These are phyloP conservation scores for Solanum chmielewskii DNA, from an alignment of 257 asterid genomes.

Conservation along the genomic window DNA sequence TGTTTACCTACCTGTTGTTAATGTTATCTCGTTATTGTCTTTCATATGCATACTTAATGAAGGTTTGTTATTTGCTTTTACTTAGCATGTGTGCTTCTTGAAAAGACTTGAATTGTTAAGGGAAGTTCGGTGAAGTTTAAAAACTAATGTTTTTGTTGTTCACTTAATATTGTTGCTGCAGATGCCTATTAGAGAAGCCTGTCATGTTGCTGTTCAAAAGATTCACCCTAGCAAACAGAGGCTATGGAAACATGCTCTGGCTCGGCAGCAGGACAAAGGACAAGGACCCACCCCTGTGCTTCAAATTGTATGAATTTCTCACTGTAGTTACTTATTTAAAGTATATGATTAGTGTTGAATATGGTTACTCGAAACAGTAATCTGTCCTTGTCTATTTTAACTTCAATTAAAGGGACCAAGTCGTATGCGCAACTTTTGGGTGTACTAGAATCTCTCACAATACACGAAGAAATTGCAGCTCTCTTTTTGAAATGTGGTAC, in stretches of 20 bases:
- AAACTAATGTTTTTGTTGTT: background rate
- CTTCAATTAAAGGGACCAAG: background rate
- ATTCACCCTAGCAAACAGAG: conserved; percentile 78
- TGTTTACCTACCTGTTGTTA: background rate
- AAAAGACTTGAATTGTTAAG: background rate
- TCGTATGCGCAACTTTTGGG: background rate
- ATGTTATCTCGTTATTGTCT: background rate
- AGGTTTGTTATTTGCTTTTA: background rate
- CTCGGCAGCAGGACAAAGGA: conserved; percentile 75
- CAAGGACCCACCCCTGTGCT: conserved; percentile 65
- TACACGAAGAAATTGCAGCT: background rate
- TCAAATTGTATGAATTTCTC: conserved; percentile 62
- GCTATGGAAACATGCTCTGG: conserved; percentile 97
- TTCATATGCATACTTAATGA: background rate
- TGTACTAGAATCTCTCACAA: background rate
- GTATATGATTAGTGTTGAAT: background rate
- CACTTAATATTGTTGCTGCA: conserved; percentile 6
- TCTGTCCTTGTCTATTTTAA: background rate
- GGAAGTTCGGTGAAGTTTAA: background rate
- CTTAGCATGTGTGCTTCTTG: background rate
- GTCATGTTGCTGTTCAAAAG: conserved; percentile 92
- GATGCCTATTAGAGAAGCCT: conserved; percentile 99
- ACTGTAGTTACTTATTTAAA: background rate
- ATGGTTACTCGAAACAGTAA: background rate
- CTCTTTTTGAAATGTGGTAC: background rate